Percentiles rank a stretch among this genome's conserved stretches.
phyloP scores from a whole-genome alignment of 1,284 basidiomycete species.

The Cutaneotrichosporon sp. region DNA sequence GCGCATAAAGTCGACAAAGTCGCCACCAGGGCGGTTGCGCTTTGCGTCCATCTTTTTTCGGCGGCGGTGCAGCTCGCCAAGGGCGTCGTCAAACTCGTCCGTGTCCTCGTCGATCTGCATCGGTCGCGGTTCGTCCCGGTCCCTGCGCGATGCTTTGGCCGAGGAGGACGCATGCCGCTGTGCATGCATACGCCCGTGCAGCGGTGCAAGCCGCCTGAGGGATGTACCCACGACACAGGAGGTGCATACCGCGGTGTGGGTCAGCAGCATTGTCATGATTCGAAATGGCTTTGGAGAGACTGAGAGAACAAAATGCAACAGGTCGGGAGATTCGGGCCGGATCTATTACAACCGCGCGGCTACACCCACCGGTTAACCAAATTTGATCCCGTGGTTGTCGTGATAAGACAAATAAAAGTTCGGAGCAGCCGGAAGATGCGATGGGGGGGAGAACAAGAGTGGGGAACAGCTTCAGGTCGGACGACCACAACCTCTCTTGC shows the following conservation, averaged over 20 bases:
- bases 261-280: too few relatives aligned
- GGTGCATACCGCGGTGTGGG: background rate
- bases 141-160: background rate
- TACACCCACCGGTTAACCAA: background rate
- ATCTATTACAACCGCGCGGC: too few relatives aligned
- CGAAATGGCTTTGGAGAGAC: too few relatives aligned
- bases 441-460: background rate
- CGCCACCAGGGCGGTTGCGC: constrained; percentile 58
- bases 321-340: background rate
- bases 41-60: constrained; percentile 42
- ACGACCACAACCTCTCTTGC: too few relatives aligned
- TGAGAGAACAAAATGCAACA: too few relatives aligned
- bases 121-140: constrained; percentile 4
- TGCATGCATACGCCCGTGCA: background rate
- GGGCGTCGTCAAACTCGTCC: constrained; percentile 30
- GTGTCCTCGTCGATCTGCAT: constrained; percentile 14
- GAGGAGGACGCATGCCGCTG: background rate
- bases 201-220: background rate
- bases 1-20: constrained; percentile 73
- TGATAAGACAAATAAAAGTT: too few relatives aligned
- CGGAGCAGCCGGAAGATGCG: too few relatives aligned
- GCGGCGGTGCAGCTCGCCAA: constrained; percentile 34
- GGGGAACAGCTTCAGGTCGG: background rate
- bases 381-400: background rate
- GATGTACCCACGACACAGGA: background rate